These are phyloP conservation scores for Margaritispora aquatica DNA, from an alignment of 495 filamentous ascomycete species.

Conservation along the genomic window DNA sequence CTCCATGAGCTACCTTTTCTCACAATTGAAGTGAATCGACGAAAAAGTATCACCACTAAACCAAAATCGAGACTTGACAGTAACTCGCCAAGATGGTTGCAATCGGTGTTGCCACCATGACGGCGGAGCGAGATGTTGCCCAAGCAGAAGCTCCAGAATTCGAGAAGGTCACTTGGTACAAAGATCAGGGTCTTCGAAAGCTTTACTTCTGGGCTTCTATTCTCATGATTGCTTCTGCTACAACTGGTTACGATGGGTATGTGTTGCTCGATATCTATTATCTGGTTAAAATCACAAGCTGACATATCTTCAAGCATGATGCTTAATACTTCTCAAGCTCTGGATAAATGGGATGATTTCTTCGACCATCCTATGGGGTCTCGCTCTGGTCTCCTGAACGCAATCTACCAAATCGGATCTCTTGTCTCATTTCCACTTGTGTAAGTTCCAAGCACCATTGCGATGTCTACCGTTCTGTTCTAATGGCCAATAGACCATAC, in stretches of 20 bases:
- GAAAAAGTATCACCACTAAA: not conserved
- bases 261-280: not conserved
- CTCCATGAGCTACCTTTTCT: not conserved
- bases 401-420: constrained; percentile 63
- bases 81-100: constrained; percentile 11
- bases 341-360: constrained; percentile 42
- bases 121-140: constrained; percentile 23
- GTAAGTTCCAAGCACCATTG: constrained; percentile 30
- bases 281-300: not conserved
- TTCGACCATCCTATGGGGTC: constrained; percentile 45
- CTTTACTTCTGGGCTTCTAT: constrained; percentile 33
- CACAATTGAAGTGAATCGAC: not conserved
- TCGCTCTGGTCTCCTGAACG: constrained; percentile 55
- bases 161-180: constrained; percentile 36
- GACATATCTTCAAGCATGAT: constrained; percentile 36
- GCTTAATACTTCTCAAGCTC: constrained; percentile 48
- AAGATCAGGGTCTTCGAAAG: constrained; percentile 27
- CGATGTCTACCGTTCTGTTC: not conserved
- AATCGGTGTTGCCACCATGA: constrained; percentile 2
- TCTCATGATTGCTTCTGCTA: constrained; percentile 29
- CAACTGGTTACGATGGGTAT: constrained; percentile 34
- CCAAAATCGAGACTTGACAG: not conserved
- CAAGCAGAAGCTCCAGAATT: constrained; percentile 48
- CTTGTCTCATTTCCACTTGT: constrained; percentile 59
- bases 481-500: constrained; percentile 40